phyloP scores from a whole-genome alignment of 768 basidiomycete species.

The Hydnum rufescens region DNA sequence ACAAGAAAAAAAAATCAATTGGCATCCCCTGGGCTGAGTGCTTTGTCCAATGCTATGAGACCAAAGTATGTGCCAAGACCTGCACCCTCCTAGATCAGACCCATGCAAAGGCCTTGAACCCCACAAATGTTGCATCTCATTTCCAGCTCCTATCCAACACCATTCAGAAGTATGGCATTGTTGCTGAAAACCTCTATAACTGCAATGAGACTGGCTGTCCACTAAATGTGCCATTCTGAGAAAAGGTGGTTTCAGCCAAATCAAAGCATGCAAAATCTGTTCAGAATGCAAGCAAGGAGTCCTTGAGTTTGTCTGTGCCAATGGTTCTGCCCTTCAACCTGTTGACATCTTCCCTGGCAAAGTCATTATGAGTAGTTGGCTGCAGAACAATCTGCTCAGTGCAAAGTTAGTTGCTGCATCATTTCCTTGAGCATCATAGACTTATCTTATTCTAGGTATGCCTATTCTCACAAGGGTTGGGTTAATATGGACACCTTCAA shows the following conservation, averaged over 20 bases:
- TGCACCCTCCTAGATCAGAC: background rate
- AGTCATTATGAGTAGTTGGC: slow-evolving; percentile 3
- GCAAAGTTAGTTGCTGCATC: slow-evolving; percentile 12
- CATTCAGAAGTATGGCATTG: background rate
- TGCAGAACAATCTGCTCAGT: slow-evolving; percentile 1
- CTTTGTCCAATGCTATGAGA: background rate
- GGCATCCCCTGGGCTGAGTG: slow-evolving; percentile 4
- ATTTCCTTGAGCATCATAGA: background rate
- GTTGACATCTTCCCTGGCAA: slow-evolving; percentile 11
- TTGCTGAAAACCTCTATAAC: slow-evolving; percentile 12
- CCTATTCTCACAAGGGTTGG: slow-evolving; percentile 18
- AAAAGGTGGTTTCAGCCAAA: background rate
- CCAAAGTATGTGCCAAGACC: background rate
- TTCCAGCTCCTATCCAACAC: slow-evolving; percentile 1
- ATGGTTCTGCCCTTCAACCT: slow-evolving; percentile 10
- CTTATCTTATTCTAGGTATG: slow-evolving; percentile 11
- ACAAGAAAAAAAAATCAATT: slow-evolving; percentile 4
- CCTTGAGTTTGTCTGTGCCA: slow-evolving; percentile 12
- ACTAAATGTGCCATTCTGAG: background rate
- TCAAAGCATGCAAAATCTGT: slow-evolving; percentile 4
- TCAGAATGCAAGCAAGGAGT: slow-evolving; percentile 5
- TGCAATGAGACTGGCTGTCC: slow-evolving; percentile 11
- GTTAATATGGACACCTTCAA: slow-evolving; percentile 14
- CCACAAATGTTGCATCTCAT: slow-evolving; percentile 1
- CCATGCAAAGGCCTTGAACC: slow-evolving; percentile 4